Conservation (phyloP, 768 basidiomycete genomes). For the Pleurotus sapidus region DNA sequence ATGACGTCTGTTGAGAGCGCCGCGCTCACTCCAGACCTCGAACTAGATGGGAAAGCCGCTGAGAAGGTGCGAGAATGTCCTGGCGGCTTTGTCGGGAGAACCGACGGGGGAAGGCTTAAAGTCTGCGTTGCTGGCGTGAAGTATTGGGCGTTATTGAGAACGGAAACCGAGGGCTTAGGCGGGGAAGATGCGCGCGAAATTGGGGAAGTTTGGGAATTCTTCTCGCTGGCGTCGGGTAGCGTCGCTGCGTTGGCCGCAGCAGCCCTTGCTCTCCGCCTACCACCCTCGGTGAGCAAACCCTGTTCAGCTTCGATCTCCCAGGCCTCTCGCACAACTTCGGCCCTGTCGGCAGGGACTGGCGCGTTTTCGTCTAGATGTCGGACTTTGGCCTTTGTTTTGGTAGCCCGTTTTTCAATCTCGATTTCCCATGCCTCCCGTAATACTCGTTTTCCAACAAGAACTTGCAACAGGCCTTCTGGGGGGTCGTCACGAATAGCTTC, state of each 20-base stretch:
- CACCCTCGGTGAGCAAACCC: conserved; percentile 73
- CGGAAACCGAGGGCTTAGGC: conserved; percentile 19
- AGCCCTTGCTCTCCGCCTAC: conserved; percentile 60
- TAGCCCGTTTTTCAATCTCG: conserved; percentile 58
- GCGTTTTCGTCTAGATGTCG: conserved; percentile 1
- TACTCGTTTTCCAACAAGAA: conserved; percentile 69
- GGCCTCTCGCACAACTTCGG: conserved; percentile 54
- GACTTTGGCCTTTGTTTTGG: conserved; percentile 28
- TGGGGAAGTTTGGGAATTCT: conserved; percentile 6
- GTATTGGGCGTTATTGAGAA: conserved; percentile 49
- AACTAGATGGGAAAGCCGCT: conserved; percentile 30
- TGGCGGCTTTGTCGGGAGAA: conserved; percentile 45
- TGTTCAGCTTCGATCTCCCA: conserved; percentile 83
- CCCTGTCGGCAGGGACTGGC: conserved; percentile 3
- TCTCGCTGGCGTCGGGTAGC: conserved; percentile 8
- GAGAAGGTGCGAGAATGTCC: conserved; percentile 67
- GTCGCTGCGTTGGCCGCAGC: conserved; percentile 33
- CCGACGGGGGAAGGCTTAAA: conserved; percentile 62
- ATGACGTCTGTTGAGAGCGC: conserved; percentile 37
- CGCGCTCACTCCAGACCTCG: conserved; percentile 15
- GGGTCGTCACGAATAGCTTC: conserved; percentile 55
- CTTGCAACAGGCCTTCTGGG: conserved; percentile 44
- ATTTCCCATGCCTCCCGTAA: conserved; percentile 80
- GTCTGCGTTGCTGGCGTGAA: conserved; percentile 54
- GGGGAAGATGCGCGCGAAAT: conserved; percentile 17